These are phyloP conservation scores for Xerocomellus dryophilus DNA, from an alignment of 768 basidiomycete genomes.

Conservation along the genomic window DNA sequence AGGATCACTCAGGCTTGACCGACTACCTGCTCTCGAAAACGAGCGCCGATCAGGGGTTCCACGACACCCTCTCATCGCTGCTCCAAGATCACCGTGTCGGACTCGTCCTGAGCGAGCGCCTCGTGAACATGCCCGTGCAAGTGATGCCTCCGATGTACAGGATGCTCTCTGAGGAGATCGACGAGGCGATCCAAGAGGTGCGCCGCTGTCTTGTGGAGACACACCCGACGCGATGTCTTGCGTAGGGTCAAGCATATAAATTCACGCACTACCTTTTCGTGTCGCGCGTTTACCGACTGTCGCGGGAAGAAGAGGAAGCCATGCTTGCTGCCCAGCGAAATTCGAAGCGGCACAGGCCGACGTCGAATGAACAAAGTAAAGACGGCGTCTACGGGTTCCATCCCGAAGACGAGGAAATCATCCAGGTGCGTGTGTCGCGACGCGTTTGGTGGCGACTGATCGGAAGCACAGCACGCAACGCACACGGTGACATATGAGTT, in stretches of 20 bases:
- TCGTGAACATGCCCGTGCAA: constrained; percentile 95
- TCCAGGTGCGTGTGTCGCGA: constrained; percentile 43
- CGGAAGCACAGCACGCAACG: constrained; percentile 18
- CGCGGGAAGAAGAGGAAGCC: constrained; percentile 62
- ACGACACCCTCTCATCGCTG: constrained; percentile 50
- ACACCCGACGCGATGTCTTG: not conserved
- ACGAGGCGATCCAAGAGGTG: constrained; percentile 65
- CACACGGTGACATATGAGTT: constrained; percentile 40
- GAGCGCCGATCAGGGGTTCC: constrained; percentile 45
- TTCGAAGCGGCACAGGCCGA: constrained; percentile 37
- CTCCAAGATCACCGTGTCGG: constrained; percentile 50
- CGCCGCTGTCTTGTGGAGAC: constrained; percentile 20
- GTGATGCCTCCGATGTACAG: constrained; percentile 89
- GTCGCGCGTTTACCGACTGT: constrained; percentile 75
- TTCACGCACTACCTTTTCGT: constrained; percentile 77
- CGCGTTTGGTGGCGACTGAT: not conserved
- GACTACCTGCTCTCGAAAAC: constrained; percentile 69
- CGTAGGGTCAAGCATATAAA: constrained; percentile 55
- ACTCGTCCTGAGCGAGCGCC: constrained; percentile 79
- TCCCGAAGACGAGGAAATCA: constrained; percentile 78
- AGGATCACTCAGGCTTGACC: constrained; percentile 68
- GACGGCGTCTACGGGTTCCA: constrained; percentile 75
- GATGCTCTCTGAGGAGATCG: constrained; percentile 84
- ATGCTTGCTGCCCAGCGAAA: constrained; percentile 41
- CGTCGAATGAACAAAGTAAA: constrained; percentile 14